Base-by-base conservation (phyloP, 805 yeast genomes). In the Kazachstania psychrophila region DNA sequence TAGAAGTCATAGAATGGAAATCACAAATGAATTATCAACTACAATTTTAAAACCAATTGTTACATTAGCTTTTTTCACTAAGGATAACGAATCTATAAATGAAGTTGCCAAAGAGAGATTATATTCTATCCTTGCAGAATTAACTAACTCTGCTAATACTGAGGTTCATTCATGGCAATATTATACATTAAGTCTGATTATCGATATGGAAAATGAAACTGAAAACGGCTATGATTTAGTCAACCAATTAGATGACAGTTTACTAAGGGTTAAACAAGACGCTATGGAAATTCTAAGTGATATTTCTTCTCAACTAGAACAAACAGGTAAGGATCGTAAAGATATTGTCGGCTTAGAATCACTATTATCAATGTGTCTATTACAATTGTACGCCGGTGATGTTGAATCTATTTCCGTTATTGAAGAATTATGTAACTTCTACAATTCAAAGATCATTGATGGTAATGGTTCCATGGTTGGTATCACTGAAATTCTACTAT, bases 331-430 rank as follows among this genome's bases (percentile, higher is more conserved):
- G 12, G 14, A 19, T 11, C 7, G 11, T 9, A 7, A 38, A 8
- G 28, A 26, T 12, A 16, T 32, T 8, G 33, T 29, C 17, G 80
- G 86, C 29, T 79, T 89, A 51, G 94, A 86, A 56, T 62, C 84
- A 25, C 63, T 89, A 31, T 73, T 83, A 39, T 79, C 95, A 0
- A 74, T 83, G 71, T 79, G 79, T 3, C 58, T 87, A 16, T 53
- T 89, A 11, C 95, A 86, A 55, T 66, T 88, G 23, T 87, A 78
- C 52, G 64, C 77, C 37, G 94, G 88, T 17, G 86, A 71, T 36
- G 55, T 77, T 5, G 96, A 89, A 42, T 79, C 95, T 1, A 73
- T 82, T 6, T 66, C 75, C 23, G 76, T 85, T 13, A 64, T 89
- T 25, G 77, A 75, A 19, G 97, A 89, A 53, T 60, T 89, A 33